A percentile compares a stretch with the other conserved stretches of the same genome.
phyloP scores from a whole-genome alignment of 495 filamentous ascomycete genomes.

The Paragyromitra xinjiangensis region DNA sequence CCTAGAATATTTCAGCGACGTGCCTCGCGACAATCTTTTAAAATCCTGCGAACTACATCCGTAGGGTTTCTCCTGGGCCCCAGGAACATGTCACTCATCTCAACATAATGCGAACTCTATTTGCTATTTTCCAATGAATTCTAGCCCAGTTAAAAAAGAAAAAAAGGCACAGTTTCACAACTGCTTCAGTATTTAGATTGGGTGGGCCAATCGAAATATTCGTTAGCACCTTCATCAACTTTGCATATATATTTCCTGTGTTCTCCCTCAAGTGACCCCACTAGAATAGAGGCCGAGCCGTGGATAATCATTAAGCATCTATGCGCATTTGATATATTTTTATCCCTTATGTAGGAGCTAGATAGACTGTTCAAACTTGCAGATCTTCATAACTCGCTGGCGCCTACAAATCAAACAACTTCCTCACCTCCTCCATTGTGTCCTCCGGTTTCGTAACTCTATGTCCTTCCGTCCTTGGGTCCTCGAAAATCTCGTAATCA shows the following conservation, averaged over 20 bases:
- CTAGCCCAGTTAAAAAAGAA: too few relatives aligned
- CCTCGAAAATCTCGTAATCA: constrained; percentile 90
- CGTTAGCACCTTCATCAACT: not conserved
- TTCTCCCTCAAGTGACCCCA: not conserved
- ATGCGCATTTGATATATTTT: constrained; percentile 2
- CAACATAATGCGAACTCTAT: too few relatives aligned
- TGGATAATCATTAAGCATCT: constrained; percentile 2
- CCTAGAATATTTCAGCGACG: too few relatives aligned
- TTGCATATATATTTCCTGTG: not conserved
- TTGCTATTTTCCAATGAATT: too few relatives aligned
- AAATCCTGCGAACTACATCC: not conserved
- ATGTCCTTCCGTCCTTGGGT: constrained; percentile 83
- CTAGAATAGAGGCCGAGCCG: not conserved
- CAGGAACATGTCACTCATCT: too few relatives aligned
- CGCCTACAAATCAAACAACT: constrained; percentile 74
- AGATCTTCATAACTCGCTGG: not conserved
- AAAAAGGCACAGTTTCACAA: too few relatives aligned
- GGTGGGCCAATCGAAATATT: not conserved
- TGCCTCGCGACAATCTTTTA: not conserved
- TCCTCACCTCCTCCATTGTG: constrained; percentile 76
- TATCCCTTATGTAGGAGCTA: constrained; percentile 4
- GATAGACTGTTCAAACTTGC: not conserved
- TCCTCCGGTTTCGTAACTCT: constrained; percentile 81
- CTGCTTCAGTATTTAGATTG: not conserved
- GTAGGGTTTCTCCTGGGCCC: not conserved